Evolutionary conservation across 192 early-diverging fungal genomes (phyloP).

Genomic region (Globomyces pollinis-pini): DNA sequence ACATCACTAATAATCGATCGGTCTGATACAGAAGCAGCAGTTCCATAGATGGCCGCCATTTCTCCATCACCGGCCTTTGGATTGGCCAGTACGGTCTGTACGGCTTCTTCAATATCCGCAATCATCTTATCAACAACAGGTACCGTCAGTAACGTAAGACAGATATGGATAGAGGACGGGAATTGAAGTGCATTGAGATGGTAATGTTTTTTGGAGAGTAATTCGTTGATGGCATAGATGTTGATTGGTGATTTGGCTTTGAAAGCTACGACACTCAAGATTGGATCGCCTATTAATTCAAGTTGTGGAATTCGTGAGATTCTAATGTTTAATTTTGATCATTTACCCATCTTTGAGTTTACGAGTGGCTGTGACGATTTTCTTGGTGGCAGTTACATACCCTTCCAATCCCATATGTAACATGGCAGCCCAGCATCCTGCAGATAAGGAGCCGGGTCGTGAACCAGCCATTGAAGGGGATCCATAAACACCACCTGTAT

Average conservation of each 20-base stretch:
- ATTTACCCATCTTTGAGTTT: constrained; percentile 61
- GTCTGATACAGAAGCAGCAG: constrained; percentile 82
- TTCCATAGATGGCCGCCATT: constrained; percentile 87
- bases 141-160: constrained; percentile 77
- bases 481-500: constrained; percentile 94
- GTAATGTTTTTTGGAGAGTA: constrained; percentile 75
- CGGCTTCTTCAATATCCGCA: constrained; percentile 66
- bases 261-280: constrained; percentile 77
- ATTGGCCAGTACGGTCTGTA: constrained; percentile 58
- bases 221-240: constrained; percentile 77
- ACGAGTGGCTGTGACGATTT: constrained; percentile 70
- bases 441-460: constrained; percentile 84
- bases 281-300: constrained; percentile 77
- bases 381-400: constrained; percentile 71
- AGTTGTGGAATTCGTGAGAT: constrained; percentile 37
- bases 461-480: constrained; percentile 89
- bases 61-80: constrained; percentile 63
- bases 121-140: constrained; percentile 62
- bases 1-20: constrained; percentile 81
- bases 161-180: constrained; percentile 83
- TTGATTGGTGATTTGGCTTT: constrained; percentile 59
- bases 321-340: no score
- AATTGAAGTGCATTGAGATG: constrained; percentile 81
- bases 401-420: constrained; percentile 79
- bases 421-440: constrained; percentile 93